These are phyloP conservation scores for Pseudomicrostroma phylloplanum DNA, from an alignment of 1,284 basidiomycete species.

Conservation along the genomic window DNA sequence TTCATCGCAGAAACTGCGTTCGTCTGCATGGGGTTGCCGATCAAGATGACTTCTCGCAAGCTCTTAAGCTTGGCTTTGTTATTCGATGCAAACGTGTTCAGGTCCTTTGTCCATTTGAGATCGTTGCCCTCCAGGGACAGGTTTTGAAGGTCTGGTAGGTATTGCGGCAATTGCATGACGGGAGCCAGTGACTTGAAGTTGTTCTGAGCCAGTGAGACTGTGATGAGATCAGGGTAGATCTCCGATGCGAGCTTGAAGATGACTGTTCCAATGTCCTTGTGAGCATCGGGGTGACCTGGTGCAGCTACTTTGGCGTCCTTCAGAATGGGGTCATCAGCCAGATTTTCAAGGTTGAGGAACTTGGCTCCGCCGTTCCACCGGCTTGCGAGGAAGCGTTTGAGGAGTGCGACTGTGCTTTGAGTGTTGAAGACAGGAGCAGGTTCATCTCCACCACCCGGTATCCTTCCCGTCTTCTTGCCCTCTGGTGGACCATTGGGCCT, in stretches of 20 bases:
- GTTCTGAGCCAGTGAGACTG: conserved; percentile 38
- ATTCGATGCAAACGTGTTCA: conserved; percentile 26
- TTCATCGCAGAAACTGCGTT: conserved; percentile 62
- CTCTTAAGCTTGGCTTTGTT: conserved; percentile 23
- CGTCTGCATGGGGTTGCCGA: conserved; percentile 72
- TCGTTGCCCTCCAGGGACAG: conserved; percentile 63
- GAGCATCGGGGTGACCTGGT: conserved; percentile 62
- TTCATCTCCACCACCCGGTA: conserved; percentile 4
- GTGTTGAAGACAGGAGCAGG: conserved; percentile 2
- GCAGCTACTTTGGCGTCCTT: conserved; percentile 62
- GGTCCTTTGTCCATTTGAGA: conserved; percentile 47
- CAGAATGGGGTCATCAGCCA: conserved; percentile 68
- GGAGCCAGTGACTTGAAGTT: conserved; percentile 28
- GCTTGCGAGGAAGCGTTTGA: conserved; percentile 36
- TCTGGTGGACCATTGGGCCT: conserved; percentile 10
- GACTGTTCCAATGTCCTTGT: conserved; percentile 65
- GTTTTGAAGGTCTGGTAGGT: conserved; percentile 60
- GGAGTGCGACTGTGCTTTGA: conserved; percentile 18
- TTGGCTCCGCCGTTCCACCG: conserved; percentile 50
- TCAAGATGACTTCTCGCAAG: conserved; percentile 64
- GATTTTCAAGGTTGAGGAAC: conserved; percentile 67
- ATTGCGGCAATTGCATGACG: conserved; percentile 28
- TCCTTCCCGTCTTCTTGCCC: conserved; percentile 12
- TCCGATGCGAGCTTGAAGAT: conserved; percentile 76
- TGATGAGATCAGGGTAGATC: conserved; percentile 62